A percentile compares a stretch with the other conserved stretches of the same genome.
Conservation (phyloP, 1,139 yeast species). For the Schizosaccharomyces versatilis region DNA sequence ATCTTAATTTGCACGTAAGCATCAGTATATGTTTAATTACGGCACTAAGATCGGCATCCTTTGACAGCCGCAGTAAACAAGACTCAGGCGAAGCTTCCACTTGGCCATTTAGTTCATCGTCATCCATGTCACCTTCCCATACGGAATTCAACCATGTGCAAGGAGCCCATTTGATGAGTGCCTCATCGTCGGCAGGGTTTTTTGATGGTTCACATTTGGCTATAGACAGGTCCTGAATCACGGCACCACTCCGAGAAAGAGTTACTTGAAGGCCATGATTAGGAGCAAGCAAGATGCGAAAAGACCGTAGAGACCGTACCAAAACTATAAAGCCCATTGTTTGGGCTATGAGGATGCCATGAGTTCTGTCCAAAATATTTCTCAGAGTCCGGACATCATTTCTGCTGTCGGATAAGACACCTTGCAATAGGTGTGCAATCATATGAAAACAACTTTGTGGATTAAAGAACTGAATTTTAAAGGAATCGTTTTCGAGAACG, state of each 20-base stretch:
- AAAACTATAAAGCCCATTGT: background rate
- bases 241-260: background rate
- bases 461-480: background rate
- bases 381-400: background rate
- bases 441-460: background rate
- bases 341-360: background rate
- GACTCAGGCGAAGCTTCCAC: background rate
- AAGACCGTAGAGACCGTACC: background rate
- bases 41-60: background rate
- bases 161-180: background rate
- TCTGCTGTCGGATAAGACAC: background rate
- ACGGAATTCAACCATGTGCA: background rate
- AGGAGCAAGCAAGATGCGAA: background rate
- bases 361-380: background rate
- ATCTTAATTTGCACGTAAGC: background rate
- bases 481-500: background rate
- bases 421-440: background rate
- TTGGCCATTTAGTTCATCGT: background rate
- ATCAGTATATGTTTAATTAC: background rate
- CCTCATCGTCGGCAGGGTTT: background rate
- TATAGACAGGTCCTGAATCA: background rate
- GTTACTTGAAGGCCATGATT: background rate
- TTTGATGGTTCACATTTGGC: background rate
- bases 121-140: slow-evolving; percentile 1
- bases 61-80: background rate